Evolutionary conservation across 192 early-diverging fungal genomes (phyloP).

Genomic region (Backusella psychrophila): DNA sequence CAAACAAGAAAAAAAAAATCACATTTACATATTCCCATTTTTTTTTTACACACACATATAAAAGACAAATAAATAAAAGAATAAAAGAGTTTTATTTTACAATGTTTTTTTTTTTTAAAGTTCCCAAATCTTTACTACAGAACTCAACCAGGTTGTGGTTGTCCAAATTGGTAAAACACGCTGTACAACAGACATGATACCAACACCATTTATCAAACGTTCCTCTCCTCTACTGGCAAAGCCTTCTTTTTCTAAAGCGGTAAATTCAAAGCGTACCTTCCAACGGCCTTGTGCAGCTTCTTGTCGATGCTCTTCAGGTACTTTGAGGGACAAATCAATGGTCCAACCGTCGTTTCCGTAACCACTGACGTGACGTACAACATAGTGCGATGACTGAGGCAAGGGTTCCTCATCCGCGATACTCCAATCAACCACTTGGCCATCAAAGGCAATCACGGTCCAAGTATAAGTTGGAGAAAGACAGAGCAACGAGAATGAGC

Average conservation of each 20-base stretch:
- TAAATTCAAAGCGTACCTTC: constrained; percentile 46
- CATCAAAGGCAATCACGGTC: constrained; percentile 64
- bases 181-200: constrained; percentile 23
- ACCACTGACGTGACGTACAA: constrained; percentile 51
- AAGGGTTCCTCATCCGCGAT: constrained; percentile 38
- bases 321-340: constrained; percentile 41
- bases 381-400: constrained; percentile 37
- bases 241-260: constrained; percentile 49
- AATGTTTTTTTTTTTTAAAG: constrained; percentile 21
- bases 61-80: neutral
- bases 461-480: constrained; percentile 51
- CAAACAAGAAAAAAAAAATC: neutral
- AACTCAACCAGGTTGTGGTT: constrained; percentile 35
- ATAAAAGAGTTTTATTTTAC: constrained; percentile 4
- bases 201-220: constrained; percentile 44
- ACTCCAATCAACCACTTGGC: constrained; percentile 57
- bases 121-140: constrained; percentile 37
- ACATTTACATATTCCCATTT: neutral
- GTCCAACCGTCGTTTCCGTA: constrained; percentile 48
- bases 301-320: constrained; percentile 35
- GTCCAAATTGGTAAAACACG: constrained; percentile 35
- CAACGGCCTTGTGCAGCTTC: constrained; percentile 19
- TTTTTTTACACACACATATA: neutral
- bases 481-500: constrained; percentile 45
- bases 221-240: constrained; percentile 43